Evolutionary conservation across 2,329 filamentous ascomycete species (phyloP).

Genomic region (Neonectria coccinea): DNA sequence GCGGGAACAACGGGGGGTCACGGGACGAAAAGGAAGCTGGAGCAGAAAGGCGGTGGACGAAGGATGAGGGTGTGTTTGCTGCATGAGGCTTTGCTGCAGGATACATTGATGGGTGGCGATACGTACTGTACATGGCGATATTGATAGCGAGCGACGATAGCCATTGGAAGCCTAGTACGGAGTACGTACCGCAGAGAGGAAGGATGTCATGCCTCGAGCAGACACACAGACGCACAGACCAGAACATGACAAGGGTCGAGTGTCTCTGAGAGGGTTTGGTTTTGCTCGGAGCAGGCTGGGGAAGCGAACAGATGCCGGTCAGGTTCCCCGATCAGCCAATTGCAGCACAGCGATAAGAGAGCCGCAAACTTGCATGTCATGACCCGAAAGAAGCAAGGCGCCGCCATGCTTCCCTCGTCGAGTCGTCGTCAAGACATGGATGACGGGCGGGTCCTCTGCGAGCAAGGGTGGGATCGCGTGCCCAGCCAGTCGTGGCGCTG

Average conservation of each 20-base stretch:
- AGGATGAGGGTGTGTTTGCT: constrained; percentile 8
- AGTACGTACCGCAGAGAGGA: constrained; percentile 6
- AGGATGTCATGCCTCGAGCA: constrained; percentile 6
- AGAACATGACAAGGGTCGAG: not conserved
- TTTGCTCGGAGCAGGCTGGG: not conserved
- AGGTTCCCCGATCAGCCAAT: constrained; percentile 17
- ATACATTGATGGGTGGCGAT: not conserved
- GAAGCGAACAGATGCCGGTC: not conserved
- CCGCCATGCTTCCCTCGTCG: constrained; percentile 5
- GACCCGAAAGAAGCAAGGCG: constrained; percentile 15
- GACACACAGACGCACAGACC: not conserved
- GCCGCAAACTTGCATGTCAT: constrained; percentile 4
- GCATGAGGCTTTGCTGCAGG: constrained; percentile 1
- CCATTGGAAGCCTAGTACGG: not conserved
- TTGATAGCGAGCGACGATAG: not conserved
- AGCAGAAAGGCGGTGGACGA: constrained; percentile 39
- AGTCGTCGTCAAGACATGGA: constrained; percentile 1
- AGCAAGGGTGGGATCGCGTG: constrained; percentile 1
- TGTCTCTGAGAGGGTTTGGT: not conserved
- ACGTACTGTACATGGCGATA: not conserved
- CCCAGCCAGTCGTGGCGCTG: constrained; percentile 11
- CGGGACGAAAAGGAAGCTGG: constrained; percentile 31
- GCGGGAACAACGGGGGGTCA: constrained; percentile 16
- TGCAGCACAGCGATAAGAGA: constrained; percentile 15
- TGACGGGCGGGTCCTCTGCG: not conserved